A percentile compares a stretch with the other conserved stretches of the same genome.
These are phyloP conservation scores for Peronosclerospora sorghi DNA, from an alignment of 352 stramenopile species.

Conservation along the genomic window DNA sequence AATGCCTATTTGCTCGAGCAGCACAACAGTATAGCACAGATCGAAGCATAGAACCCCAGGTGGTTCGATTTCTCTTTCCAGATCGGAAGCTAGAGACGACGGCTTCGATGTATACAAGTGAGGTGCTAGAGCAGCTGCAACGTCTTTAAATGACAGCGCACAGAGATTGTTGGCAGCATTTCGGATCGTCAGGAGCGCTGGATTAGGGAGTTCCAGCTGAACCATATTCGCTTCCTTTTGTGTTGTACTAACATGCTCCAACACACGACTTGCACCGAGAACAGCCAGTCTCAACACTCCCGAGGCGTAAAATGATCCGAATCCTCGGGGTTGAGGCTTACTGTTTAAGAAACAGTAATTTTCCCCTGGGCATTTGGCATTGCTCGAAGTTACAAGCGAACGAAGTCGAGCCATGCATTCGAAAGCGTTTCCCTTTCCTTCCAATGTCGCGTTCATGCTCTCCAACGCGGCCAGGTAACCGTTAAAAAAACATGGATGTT, in stretches of 20 bases:
- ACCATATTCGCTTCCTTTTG: slow-evolving; percentile 3
- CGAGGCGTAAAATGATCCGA: slow-evolving; percentile 38
- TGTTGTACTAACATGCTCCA: slow-evolving; percentile 16
- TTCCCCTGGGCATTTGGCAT: slow-evolving; percentile 35
- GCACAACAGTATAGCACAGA: slow-evolving; percentile 47
- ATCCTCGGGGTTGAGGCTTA: slow-evolving; percentile 29
- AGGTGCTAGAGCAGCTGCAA: slow-evolving; percentile 2
- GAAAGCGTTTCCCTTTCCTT: slow-evolving; percentile 30
- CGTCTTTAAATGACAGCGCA: slow-evolving; percentile 13
- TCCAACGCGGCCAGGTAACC: slow-evolving; percentile 11
- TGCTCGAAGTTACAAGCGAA: slow-evolving; percentile 32
- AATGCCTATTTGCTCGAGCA: slow-evolving; percentile 46
- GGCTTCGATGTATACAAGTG: background rate
- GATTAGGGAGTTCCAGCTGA: slow-evolving; percentile 33
- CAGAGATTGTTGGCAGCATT: slow-evolving; percentile 32
- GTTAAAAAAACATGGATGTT: slow-evolving; percentile 43
- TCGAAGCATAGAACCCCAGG: slow-evolving; percentile 38
- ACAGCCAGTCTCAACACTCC: slow-evolving; percentile 24
- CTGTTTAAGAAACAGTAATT: slow-evolving; percentile 44
- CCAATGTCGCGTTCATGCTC: slow-evolving; percentile 15
- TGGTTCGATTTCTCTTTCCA: slow-evolving; percentile 8
- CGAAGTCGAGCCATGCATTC: slow-evolving; percentile 35
- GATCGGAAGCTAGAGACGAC: background rate
- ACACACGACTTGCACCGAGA: slow-evolving; percentile 18
- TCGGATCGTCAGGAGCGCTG: slow-evolving; percentile 26